A percentile compares a stretch with the other conserved stretches of the same genome.
These are phyloP conservation scores for Meripilus lineatus DNA, from an alignment of 1,284 basidiomycete species.

Conservation along the genomic window DNA sequence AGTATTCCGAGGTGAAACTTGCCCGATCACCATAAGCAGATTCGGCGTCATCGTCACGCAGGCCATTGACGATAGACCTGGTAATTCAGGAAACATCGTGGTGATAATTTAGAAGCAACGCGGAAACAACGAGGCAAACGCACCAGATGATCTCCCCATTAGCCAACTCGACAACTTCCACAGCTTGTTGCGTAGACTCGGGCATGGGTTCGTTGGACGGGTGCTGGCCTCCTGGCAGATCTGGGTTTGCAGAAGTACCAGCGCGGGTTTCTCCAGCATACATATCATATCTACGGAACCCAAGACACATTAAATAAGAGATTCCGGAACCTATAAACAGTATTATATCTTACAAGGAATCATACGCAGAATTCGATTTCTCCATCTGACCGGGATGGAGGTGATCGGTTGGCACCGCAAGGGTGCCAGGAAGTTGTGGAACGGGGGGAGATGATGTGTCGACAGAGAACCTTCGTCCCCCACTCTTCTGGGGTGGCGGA, in stretches of 20 bases:
- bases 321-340: slow-evolving; percentile 7
- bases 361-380: slow-evolving; percentile 63
- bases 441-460: slow-evolving; percentile 61
- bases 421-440: slow-evolving; percentile 54
- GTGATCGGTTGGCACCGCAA: slow-evolving; percentile 45
- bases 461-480: slow-evolving; percentile 55
- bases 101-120: slow-evolving; percentile 13
- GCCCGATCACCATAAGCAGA: slow-evolving; percentile 60
- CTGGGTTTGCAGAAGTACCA: slow-evolving; percentile 21
- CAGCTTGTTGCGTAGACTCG: slow-evolving; percentile 50
- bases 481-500: slow-evolving; percentile 59
- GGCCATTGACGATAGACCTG: slow-evolving; percentile 78
- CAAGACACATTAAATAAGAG: slow-evolving; percentile 11
- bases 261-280: slow-evolving; percentile 55
- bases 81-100: not conserved
- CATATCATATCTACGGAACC: slow-evolving; percentile 65
- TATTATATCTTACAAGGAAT: slow-evolving; percentile 59
- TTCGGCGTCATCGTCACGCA: slow-evolving; percentile 72
- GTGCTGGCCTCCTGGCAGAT: slow-evolving; percentile 18
- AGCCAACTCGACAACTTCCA: slow-evolving; percentile 75
- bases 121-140: slow-evolving; percentile 18
- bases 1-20: slow-evolving; percentile 73
- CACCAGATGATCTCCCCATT: slow-evolving; percentile 83
- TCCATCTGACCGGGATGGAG: slow-evolving; percentile 42
- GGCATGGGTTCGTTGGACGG: slow-evolving; percentile 22